Base-by-base conservation (phyloP, 1,284 basidiomycete genomes). In the Gomphus bonarii region DNA sequence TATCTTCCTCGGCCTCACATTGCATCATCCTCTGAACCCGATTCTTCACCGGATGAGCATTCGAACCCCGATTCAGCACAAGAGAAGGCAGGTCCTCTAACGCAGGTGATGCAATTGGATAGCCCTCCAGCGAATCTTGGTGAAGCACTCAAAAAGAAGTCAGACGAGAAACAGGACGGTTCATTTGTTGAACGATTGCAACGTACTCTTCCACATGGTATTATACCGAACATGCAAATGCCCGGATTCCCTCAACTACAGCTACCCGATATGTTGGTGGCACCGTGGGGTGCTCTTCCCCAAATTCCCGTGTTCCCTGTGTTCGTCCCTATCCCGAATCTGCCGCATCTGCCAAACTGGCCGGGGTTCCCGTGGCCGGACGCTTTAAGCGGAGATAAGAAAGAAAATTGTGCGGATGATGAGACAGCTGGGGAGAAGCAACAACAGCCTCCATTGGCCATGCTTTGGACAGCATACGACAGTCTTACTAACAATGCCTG, bases 221-320 rank as follows among this genome's bases (percentile, higher is more conserved):
- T 79, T 63, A 74, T 63, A 33, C 61, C 60, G 1, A 57, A 59
- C 28, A 36, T 56, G 18, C 75, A 77, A 54, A 78, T 85, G 58
- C 77, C 81, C 18, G 78, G 81, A 59, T 70, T 84, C 33, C 78
- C 77, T 36, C 70, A 82, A 30, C 78, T 75, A 22, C 77, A 80
- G 43, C 67, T 83, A 9, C 77, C 73, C 18, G 67, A 73, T 50
- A 81, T 83, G 64, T 77, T 80, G 33, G 71, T 73, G 31, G 76
- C 80, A 50, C 76, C 78, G n/a, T 87, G 85, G 85, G 78, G 70
- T 46, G 77, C 77, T 18, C 68, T 88, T 12, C 83, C 82, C 2
- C 84, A 87, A 61, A 78, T 89, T 58, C 85, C 85, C 0, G 84
- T 86, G n/a, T 88, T 89, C 75, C 85, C 88, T 5, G 77, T 89